Conservation (phyloP, 2,329 filamentous ascomycete genomes). For the Fusarium napiforme region DNA sequence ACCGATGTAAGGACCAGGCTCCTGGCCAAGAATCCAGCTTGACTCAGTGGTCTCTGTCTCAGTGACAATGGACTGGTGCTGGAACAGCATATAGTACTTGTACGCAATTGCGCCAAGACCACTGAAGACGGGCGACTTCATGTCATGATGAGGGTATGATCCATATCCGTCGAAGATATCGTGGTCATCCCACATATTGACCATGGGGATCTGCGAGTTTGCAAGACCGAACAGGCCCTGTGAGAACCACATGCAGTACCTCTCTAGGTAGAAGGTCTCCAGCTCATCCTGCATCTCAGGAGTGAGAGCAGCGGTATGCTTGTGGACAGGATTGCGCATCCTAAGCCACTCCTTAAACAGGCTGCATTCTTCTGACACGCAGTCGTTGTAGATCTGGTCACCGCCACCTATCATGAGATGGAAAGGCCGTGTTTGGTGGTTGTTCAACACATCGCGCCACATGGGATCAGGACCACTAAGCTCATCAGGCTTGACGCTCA, state of each 20-base stretch:
- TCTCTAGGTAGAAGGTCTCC: constrained; percentile 86
- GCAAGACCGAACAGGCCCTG: constrained; percentile 94
- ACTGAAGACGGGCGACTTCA: constrained; percentile 88
- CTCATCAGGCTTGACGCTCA: constrained; percentile 78
- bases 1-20: constrained; percentile 88
- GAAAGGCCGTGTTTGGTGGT: constrained; percentile 89
- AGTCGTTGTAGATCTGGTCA: constrained; percentile 96
- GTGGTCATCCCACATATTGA: constrained; percentile 98
- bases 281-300: constrained; percentile 87
- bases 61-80: constrained; percentile 87
- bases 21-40: constrained; percentile 86
- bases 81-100: constrained; percentile 99
- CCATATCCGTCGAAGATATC: constrained; percentile 93
- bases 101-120: constrained; percentile 92
- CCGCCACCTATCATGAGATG: constrained; percentile 98
- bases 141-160: constrained; percentile 91
- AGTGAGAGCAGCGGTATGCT: constrained; percentile 82
- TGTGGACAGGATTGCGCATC: constrained; percentile 81
- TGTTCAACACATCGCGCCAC: constrained; percentile 96
- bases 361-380: constrained; percentile 77
- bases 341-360: constrained; percentile 87
- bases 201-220: constrained; percentile 94
- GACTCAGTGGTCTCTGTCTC: constrained; percentile 88
- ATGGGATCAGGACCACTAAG: constrained; percentile 94
- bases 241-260: constrained; percentile 95